A percentile compares a stretch with the other conserved stretches of the same genome.
Evolutionary conservation across 1,284 basidiomycete genomes (phyloP).

Genomic region (Puccinia polysora): DNA sequence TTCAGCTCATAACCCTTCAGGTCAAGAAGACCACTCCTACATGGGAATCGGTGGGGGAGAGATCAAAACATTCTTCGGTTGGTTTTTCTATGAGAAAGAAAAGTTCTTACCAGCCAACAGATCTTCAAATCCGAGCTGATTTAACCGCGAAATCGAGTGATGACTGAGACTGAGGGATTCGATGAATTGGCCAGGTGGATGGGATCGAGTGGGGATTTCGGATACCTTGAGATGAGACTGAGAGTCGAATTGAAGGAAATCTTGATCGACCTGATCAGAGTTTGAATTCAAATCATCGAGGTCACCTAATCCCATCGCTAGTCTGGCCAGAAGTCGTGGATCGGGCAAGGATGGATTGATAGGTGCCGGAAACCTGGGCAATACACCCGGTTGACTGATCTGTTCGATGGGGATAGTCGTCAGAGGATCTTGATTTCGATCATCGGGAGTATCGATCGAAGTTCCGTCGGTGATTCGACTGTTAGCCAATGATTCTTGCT

Average conservation of each 20-base stretch:
- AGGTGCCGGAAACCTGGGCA: slow-evolving; percentile 39
- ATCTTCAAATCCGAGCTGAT: slow-evolving; percentile 70
- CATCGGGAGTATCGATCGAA: neutral
- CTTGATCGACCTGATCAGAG: neutral
- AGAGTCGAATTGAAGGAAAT: slow-evolving; percentile 41
- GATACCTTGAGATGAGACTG: slow-evolving; percentile 34
- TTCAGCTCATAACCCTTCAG: slow-evolving; percentile 11
- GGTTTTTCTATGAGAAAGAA: slow-evolving; percentile 11
- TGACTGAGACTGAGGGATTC: slow-evolving; percentile 61
- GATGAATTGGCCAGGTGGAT: slow-evolving; percentile 68
- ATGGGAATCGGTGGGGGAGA: slow-evolving; percentile 28
- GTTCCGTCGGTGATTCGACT: neutral
- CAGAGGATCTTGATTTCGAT: neutral
- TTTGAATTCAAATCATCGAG: neutral
- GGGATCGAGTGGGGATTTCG: slow-evolving; percentile 66
- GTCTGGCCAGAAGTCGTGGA: slow-evolving; percentile 33
- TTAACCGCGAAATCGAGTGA: slow-evolving; percentile 63
- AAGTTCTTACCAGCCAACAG: slow-evolving; percentile 70
- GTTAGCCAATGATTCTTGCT: slow-evolving; percentile 5
- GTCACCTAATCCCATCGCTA: slow-evolving; percentile 40
- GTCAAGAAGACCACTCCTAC: too few relatives aligned
- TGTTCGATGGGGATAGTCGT: neutral
- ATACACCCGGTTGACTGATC: slow-evolving; percentile 31
- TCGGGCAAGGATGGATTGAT: slow-evolving; percentile 34
- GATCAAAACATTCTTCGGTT: slow-evolving; percentile 17